Conservation (phyloP, 306 rosid species). For the Castanea crenata region DNA sequence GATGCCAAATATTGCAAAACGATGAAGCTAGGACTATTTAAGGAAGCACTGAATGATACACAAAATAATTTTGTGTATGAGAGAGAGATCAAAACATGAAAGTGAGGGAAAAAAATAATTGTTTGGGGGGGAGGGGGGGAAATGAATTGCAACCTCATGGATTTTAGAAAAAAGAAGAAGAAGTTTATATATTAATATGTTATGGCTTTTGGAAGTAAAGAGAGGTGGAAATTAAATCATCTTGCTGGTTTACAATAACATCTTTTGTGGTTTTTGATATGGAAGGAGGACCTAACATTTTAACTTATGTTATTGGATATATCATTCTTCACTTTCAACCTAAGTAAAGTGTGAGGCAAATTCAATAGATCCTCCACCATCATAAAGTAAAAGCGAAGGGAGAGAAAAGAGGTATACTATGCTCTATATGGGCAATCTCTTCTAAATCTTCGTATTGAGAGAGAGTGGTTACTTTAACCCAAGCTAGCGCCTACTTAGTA, state of each 20-base stretch:
- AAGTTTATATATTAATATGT: not conserved
- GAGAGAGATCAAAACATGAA: not conserved
- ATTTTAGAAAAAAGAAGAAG: not conserved
- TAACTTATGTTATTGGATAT: conserved; percentile 8
- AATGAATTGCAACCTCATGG: not conserved
- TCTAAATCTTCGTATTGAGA: conserved; percentile 3
- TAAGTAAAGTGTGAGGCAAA: conserved; percentile 1
- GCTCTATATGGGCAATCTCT: not conserved
- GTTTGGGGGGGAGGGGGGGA: not conserved
- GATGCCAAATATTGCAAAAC: not conserved
- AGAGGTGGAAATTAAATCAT: conserved; percentile 6
- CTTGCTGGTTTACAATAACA: conserved; percentile 12
- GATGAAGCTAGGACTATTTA: not conserved
- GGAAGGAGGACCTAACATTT: conserved; percentile 23
- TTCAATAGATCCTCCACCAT: not conserved
- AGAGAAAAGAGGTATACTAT: not conserved
- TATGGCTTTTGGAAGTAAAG: conserved; percentile 8
- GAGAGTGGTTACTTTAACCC: not conserved
- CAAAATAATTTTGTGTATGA: not conserved
- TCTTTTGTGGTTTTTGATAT: conserved; percentile 11
- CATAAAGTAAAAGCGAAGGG: not conserved
- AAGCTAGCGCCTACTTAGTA: too few relatives aligned
- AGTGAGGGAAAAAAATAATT: not conserved
- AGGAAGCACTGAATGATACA: not conserved
- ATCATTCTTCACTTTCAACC: conserved; percentile 18